These are phyloP conservation scores for Cystobasidium sp. DNA, from an alignment of 1,284 basidiomycete genomes.

Conservation along the genomic window DNA sequence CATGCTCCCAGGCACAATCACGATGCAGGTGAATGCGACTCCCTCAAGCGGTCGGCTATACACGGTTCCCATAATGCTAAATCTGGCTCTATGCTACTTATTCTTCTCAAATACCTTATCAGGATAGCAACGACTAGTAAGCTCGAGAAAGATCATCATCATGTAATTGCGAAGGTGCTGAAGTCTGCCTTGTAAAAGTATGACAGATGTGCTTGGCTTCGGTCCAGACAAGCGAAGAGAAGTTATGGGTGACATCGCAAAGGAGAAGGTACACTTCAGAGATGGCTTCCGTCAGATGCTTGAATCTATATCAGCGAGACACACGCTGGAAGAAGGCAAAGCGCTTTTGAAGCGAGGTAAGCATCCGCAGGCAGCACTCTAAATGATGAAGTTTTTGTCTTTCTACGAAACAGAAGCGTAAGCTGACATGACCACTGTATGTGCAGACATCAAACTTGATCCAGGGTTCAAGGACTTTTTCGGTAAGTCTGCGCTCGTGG, in stretches of 20 bases:
- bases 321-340: slow-evolving; percentile 77
- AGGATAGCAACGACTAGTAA: slow-evolving; percentile 84
- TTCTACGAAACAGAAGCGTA: not conserved
- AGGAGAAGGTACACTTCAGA: slow-evolving; percentile 60
- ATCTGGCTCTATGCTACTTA: not conserved
- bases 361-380: slow-evolving; percentile 50
- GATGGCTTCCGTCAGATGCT: slow-evolving; percentile 82
- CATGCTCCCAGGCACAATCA: not conserved
- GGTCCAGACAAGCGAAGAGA: slow-evolving; percentile 70
- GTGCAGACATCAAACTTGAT: slow-evolving; percentile 78
- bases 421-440: not conserved
- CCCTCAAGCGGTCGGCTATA: not conserved
- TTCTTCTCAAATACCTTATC: not conserved
- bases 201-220: slow-evolving; percentile 77
- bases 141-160: not conserved
- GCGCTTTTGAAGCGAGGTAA: slow-evolving; percentile 67
- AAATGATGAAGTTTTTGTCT: not conserved
- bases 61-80: not conserved
- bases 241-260: slow-evolving; percentile 72
- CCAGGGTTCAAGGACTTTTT: slow-evolving; percentile 85
- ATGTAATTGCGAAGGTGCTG: not conserved
- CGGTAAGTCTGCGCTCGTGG: slow-evolving; percentile 69
- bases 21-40: not conserved
- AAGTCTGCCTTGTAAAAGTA: slow-evolving; percentile 66
- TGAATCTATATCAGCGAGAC: slow-evolving; percentile 67